These are phyloP conservation scores for Xylariaceae sp. DNA, from an alignment of 2,329 filamentous ascomycete genomes.

Conservation along the genomic window DNA sequence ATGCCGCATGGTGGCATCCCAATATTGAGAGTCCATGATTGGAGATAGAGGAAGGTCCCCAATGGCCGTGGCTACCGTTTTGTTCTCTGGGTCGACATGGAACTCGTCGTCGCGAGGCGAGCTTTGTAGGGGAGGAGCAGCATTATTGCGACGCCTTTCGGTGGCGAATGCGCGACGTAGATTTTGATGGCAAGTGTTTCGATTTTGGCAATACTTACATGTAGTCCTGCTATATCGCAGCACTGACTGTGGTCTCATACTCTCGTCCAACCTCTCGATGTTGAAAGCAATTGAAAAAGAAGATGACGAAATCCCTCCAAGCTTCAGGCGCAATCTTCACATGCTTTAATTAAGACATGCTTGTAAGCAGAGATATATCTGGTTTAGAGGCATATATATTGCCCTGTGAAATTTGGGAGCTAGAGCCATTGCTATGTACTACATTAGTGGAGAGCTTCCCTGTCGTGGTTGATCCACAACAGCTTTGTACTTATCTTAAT, in stretches of 20 bases:
- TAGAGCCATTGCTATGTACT: too few relatives aligned
- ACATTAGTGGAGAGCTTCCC: too few relatives aligned
- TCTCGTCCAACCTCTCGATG: too few relatives aligned
- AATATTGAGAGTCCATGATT: constrained; percentile 49
- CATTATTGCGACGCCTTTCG: constrained; percentile 13
- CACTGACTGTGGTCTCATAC: constrained; percentile 31
- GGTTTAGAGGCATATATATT: too few relatives aligned
- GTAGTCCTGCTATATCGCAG: constrained; percentile 25
- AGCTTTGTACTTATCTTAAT: too few relatives aligned
- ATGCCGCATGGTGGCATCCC: constrained; percentile 41
- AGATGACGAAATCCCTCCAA: not conserved
- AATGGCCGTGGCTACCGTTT: constrained; percentile 42
- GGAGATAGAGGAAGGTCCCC: constrained; percentile 52
- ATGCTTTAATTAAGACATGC: not conserved
- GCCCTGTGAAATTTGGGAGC: too few relatives aligned
- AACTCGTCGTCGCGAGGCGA: constrained; percentile 26
- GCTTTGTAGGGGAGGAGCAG: constrained; percentile 15
- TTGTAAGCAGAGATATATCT: too few relatives aligned
- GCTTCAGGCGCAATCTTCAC: not conserved
- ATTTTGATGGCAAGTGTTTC: too few relatives aligned
- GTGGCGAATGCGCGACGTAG: too few relatives aligned
- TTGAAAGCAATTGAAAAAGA: too few relatives aligned
- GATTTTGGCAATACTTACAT: too few relatives aligned
- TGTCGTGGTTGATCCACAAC: too few relatives aligned
- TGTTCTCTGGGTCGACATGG: constrained; percentile 36